A percentile compares a stretch with the other conserved stretches of the same genome.
Conservation (phyloP, 148 eudicot genomes). For the Persicaria tinctoria region DNA sequence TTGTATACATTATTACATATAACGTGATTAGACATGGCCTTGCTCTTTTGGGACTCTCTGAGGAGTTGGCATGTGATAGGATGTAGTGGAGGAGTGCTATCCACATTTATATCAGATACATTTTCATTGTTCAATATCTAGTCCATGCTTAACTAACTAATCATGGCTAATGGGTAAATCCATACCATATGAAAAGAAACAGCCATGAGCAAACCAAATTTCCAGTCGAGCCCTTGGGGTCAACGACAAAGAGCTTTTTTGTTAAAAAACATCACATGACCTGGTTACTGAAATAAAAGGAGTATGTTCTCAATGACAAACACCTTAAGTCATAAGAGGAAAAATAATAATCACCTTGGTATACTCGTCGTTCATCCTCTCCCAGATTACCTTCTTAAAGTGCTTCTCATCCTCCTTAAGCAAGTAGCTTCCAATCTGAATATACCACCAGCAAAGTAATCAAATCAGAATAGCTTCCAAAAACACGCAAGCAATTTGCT, state of each 20-base stretch:
- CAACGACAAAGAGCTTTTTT: not conserved
- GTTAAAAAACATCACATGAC: not conserved
- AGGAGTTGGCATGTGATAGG: no score
- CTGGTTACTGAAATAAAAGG: not conserved
- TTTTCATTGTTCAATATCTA: not conserved
- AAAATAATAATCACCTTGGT: not conserved
- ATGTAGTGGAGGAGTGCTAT: no score
- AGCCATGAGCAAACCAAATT: not conserved
- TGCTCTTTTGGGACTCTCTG: no score
- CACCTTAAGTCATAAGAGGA: not conserved
- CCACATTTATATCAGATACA: not conserved
- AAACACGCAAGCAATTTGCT: not conserved
- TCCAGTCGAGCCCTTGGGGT: not conserved
- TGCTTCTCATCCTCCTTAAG: not conserved
- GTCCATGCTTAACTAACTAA: not conserved
- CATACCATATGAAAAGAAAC: not conserved
- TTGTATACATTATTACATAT: not conserved
- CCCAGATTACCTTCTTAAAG: slow-evolving; percentile 5
- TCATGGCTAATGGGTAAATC: not conserved
- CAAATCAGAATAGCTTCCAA: not conserved
- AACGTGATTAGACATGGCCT: no score
- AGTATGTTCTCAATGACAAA: not conserved
- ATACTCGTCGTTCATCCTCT: not conserved
- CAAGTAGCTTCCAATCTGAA: slow-evolving; percentile 3
- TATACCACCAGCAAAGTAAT: not conserved